Conservation (phyloP, 371 early-diverging fungal species). For the Mortierella sp. region DNA sequence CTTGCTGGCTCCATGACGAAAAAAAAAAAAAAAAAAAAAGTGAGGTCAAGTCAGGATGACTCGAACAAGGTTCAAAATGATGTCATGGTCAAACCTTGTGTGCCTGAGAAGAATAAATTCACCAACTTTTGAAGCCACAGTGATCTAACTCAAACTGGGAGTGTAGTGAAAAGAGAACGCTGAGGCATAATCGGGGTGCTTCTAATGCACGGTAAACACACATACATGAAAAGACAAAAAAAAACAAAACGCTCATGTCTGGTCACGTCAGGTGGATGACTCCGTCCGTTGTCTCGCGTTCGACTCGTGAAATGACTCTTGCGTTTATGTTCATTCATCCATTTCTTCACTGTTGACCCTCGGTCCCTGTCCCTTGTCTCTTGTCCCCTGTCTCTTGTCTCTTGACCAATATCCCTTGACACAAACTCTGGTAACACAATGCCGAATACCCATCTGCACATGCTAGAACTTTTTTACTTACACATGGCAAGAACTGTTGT, state of each 20-base stretch:
- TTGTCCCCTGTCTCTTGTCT: not conserved
- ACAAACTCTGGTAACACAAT: not conserved
- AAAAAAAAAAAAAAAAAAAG: not conserved
- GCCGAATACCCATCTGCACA: not conserved
- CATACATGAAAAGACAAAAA: not conserved
- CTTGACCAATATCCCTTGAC: not conserved
- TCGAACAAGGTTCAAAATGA: not conserved
- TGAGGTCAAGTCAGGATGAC: constrained; percentile 3
- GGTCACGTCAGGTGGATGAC: too few species aligned
- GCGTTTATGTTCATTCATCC: not conserved
- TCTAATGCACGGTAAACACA: not conserved
- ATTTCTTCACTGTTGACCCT: not conserved
- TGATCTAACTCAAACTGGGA: too few species aligned
- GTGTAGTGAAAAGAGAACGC: too few species aligned
- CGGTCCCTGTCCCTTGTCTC: not conserved
- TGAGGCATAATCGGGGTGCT: too few species aligned
- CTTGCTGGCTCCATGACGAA: not conserved
- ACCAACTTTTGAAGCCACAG: too few species aligned
- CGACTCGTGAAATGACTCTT: not conserved
- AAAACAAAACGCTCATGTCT: too few species aligned
- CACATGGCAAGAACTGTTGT: not conserved
- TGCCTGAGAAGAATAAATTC: too few species aligned
- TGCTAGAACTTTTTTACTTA: not conserved
- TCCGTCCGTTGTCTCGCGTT: not conserved
- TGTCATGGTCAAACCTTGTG: not conserved